Base-by-base conservation (phyloP, 495 filamentous ascomycete genomes). In the Ascobolus immersus region DNA sequence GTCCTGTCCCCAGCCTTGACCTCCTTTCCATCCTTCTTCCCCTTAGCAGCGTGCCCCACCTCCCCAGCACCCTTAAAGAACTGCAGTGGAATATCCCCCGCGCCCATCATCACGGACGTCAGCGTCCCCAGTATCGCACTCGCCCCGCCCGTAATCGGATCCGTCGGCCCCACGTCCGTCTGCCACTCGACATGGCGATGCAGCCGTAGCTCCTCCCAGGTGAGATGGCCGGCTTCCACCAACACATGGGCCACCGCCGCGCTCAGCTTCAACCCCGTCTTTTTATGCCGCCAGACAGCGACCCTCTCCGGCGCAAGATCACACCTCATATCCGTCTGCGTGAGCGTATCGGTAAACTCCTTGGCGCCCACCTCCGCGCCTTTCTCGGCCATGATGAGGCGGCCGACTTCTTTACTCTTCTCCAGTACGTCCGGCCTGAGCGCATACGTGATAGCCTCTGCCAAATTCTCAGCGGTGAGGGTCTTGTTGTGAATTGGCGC, bases 101-200 rank as follows among this genome's bases (percentile, higher is more conserved):
- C 24, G 2, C 43, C 46, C 19, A 45, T 44, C 7, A 43, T 38
- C 19, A 49, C 54, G 22, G 61, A 59, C 0, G 59, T 59, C 0
- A 71, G 43, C 3, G 61, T 60, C 4, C 57, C 52, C 17, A 64
- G 47, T 3, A 77, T 35, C 3, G 69, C 70, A 1, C 60, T 59
- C 5, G 64, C 61, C 1, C 56, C 52, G 4, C 75, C 74, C 2
- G 72, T 73, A 20, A 80, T 41, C 1, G 74, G 75, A 44, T 79
- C 74, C 0, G 73, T 74, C 0, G 74, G 73, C 0, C 74, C 74
- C 35, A 73, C 71, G 39, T 77, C 79, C 43, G 78, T 74, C 38
- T 77, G 77, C 73, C 73, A 80, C 39, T 77, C 71, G 21, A 60
- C 60, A 38, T 77, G 71, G 20, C 75, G 55, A 3, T 73, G 41